Base-by-base conservation (phyloP, 768 basidiomycete genomes). In the Tulasnella sp. region DNA sequence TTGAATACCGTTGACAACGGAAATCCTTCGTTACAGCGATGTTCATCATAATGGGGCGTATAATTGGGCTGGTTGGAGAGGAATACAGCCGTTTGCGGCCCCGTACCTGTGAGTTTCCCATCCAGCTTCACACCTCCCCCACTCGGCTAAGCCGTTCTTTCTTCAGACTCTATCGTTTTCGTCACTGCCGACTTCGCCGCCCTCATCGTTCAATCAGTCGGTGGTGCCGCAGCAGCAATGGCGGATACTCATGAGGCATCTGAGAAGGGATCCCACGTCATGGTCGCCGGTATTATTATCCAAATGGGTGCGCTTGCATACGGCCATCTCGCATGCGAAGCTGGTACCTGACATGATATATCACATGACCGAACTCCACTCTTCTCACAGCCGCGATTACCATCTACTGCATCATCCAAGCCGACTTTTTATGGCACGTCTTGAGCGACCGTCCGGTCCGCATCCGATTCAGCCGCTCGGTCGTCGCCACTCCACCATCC, bases 161-260 rank as follows among this genome's bases (percentile, higher is more conserved):
- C 52, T 71, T 16, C 36, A 80, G 56, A 85, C 81, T 82, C 84
- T 6, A 80, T 84, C 52, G n/a, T 84, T 27, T 85, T 86, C 80
- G 82, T 85, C 78, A 80, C 48, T 24, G 82, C 82, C 36, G 92
- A 93, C 81, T 82, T 91, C 27, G 83, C 91, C 42, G 88, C 91
- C 16, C 87, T 93, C 40, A 84, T 90, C 27, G 84, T 92, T 2
- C 92, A 93, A 85, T 91, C 89, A 36, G 84, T 88, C 24, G 92
- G 92, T 52, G 92, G 92, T 38, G 92, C 88, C 0, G 82, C 87
- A 34, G 91, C 91, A 0, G 86, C 88, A 6, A 83, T 83, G 0
- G 87, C 85, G 39, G 80, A 81, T 19, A 27, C 81, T n/a, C 83
- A 81, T 6, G 73, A 82, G n/a, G 83, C 80, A 36, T 81, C 84